These are phyloP conservation scores for Stemphylium lycopersici DNA, from an alignment of 2,329 filamentous ascomycete species.

Conservation along the genomic window DNA sequence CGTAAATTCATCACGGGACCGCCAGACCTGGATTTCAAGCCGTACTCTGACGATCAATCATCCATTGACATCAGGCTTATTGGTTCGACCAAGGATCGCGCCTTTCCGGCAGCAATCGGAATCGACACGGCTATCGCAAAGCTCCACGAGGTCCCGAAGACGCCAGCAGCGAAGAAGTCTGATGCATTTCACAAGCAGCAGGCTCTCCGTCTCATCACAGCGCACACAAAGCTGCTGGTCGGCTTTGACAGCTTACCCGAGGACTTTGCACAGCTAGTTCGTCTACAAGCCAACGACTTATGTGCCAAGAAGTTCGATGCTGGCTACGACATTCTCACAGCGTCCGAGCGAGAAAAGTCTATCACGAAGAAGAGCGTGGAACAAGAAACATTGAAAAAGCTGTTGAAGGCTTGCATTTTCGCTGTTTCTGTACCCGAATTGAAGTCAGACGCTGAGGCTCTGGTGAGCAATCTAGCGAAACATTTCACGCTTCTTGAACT, in stretches of 20 bases:
- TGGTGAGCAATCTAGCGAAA: constrained; percentile 80
- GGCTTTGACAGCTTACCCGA: constrained; percentile 88
- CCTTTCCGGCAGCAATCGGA: constrained; percentile 85
- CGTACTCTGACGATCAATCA: constrained; percentile 83
- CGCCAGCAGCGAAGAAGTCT: constrained; percentile 64
- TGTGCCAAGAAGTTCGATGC: constrained; percentile 73
- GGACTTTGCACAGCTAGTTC: constrained; percentile 81
- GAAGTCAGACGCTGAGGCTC: constrained; percentile 73
- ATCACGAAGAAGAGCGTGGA: constrained; percentile 86
- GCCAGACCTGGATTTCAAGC: constrained; percentile 79
- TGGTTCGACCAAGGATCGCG: constrained; percentile 84
- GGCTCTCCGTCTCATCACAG: constrained; percentile 83
- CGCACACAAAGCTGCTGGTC: constrained; percentile 88
- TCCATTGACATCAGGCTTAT: constrained; percentile 90
- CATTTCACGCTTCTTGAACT: constrained; percentile 93
- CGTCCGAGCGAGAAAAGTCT: constrained; percentile 79
- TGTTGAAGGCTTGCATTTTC: constrained; percentile 88
- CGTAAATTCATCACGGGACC: constrained; percentile 93
- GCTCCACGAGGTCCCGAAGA: constrained; percentile 78
- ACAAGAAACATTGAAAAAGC: constrained; percentile 79
- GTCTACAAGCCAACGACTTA: constrained; percentile 88
- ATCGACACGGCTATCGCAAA: constrained; percentile 89
- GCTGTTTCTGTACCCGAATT: constrained; percentile 83
- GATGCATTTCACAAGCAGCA: constrained; percentile 93
- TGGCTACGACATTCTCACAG: constrained; percentile 72